Conservation (phyloP, 116 monocot species). For the Zostera marina region DNA sequence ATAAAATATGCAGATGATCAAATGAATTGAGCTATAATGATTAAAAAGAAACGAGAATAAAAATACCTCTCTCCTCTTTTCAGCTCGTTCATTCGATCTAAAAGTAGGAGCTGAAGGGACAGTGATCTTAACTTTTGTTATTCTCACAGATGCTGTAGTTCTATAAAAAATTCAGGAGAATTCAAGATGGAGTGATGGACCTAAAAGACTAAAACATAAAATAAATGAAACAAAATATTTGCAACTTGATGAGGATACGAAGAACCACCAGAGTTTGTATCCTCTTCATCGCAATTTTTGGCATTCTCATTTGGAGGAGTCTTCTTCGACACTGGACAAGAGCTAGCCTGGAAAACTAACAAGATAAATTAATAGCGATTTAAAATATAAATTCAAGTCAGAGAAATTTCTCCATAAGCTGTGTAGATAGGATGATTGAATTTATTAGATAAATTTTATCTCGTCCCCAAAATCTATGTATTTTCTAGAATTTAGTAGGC, state of each 20-base stretch:
- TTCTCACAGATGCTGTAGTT: slow-evolving; percentile 35
- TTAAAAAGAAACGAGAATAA: not conserved
- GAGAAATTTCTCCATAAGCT: not conserved
- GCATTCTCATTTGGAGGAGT: slow-evolving; percentile 32
- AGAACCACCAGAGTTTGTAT: slow-evolving; percentile 49
- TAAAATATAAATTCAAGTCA: not conserved
- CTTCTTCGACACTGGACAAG: slow-evolving; percentile 22
- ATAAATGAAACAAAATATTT: not conserved
- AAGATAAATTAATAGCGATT: slow-evolving; percentile 2
- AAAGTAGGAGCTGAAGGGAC: slow-evolving; percentile 55
- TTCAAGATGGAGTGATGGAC: not conserved
- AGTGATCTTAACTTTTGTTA: slow-evolving; percentile 33
- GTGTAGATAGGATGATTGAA: not conserved
- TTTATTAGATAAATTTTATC: too few species aligned
- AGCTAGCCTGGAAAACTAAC: slow-evolving; percentile 17
- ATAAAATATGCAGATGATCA: not conserved
- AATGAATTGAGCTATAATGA: not conserved
- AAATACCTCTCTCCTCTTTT: slow-evolving; percentile 76
- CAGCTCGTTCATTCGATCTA: slow-evolving; percentile 64
- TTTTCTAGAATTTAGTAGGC: too few species aligned
- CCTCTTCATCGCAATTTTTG: slow-evolving; percentile 40
- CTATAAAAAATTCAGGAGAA: slow-evolving; percentile 23
- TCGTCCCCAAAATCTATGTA: too few species aligned
- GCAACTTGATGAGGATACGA: slow-evolving; percentile 39
- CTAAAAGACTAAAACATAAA: not conserved